A percentile compares a stretch with the other conserved stretches of the same genome.
Conservation (phyloP, 1,284 basidiomycete species). For the Porodaedalea pini region DNA sequence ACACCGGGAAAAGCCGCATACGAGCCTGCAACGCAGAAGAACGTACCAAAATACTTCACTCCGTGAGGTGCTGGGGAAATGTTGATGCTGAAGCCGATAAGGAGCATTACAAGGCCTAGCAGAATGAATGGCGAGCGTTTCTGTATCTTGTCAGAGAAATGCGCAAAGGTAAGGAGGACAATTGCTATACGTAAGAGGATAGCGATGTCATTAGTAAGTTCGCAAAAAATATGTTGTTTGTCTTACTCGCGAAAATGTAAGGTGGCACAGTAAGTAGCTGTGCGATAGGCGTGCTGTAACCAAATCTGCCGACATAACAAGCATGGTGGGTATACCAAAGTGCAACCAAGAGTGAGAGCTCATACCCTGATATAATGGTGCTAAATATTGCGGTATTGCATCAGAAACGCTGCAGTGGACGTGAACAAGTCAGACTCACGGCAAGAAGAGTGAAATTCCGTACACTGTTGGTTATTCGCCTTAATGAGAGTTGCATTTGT, state of each 20-base stretch:
- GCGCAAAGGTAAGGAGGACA: constrained; percentile 48
- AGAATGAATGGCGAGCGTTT: constrained; percentile 61
- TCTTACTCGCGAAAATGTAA: constrained; percentile 57
- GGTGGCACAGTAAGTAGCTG: constrained; percentile 70
- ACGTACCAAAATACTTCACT: constrained; percentile 67
- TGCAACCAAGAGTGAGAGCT: background rate
- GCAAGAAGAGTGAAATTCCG: no score
- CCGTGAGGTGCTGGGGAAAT: constrained; percentile 47
- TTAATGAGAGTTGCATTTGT: no score
- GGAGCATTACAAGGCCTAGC: constrained; percentile 47
- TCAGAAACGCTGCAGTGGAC: no score
- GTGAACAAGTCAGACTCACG: no score
- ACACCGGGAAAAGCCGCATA: constrained; percentile 63
- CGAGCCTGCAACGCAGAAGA: constrained; percentile 55
- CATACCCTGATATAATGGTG: constrained; percentile 55
- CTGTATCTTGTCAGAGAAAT: constrained; percentile 55
- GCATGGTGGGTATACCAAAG: no score
- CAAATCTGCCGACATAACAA: constrained; percentile 44
- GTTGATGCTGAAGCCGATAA: constrained; percentile 65
- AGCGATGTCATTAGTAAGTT: no score
- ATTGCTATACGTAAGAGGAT: constrained; percentile 39
- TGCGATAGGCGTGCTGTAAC: constrained; percentile 50
- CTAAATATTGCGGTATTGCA: no score
- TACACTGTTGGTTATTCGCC: no score
- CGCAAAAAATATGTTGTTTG: no score